Base-by-base conservation (phyloP, 768 basidiomycete species). In the Amanita inopinata region DNA sequence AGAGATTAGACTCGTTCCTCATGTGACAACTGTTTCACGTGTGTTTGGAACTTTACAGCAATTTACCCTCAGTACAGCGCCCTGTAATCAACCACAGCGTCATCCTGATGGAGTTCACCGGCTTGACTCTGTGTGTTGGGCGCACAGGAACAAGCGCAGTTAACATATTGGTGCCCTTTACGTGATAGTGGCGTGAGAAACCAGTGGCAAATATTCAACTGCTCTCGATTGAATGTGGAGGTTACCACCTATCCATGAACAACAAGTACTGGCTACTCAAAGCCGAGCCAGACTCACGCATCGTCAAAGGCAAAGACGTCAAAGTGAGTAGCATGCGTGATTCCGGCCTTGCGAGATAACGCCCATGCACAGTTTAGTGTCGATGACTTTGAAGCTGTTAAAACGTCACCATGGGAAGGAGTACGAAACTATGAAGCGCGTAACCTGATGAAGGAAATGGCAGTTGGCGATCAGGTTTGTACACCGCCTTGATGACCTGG, bases 251-350 rank as follows among this genome's bases (percentile, higher is more conserved):
- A 11, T 12, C 18, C 7, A 56, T 49, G 40, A 20, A 50, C 17
- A 30, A 43, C 23, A 63, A 57, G 40, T 69, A 63, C 43, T 91
- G 87, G 84, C 71, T 91, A 17, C 73, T 88, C 61, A 90, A 91
- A 59, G 88, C 88, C 3, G 88, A 90, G 57, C 88, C 88, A 6
- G 81, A 90, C 47, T 76, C 85, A 11, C 80, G 87, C 42, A 54
- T 89, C 34, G 83, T 86, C 32, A 91, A 88, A 58, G 88, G 87
- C 33, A 85, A 81, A 51, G 88, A 92, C 49, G 85, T 92, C 50
- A 89, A 85, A 71, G 87, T 69, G 50, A 34, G 61, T 39, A 18
- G 33, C 27, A 28, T 42, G n/a, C 28, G 35, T 6, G 17, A 6
- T 6, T 7, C 15, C 15, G 12, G 7, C 17, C 15, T 15, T 7